phyloP scores from a whole-genome alignment of 768 basidiomycete genomes.

The Tephrocybe sp. region DNA sequence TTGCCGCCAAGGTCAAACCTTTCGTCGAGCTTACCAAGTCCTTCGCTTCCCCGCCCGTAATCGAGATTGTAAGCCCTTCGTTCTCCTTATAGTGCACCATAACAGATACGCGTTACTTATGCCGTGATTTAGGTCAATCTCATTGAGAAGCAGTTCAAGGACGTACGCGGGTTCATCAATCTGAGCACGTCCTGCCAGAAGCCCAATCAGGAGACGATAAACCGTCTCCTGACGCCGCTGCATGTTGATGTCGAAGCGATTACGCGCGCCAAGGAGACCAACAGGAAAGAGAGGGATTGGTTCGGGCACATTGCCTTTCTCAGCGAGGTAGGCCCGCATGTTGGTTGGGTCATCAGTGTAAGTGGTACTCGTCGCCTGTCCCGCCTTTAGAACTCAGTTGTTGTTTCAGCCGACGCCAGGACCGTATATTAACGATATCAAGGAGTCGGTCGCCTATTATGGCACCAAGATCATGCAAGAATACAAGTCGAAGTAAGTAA shows the following conservation, averaged over 20 bases:
- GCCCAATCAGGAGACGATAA: conserved; percentile 63
- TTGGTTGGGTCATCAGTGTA: conserved; percentile 89
- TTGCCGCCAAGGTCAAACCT: conserved; percentile 72
- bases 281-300: conserved; percentile 80
- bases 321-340: conserved; percentile 77
- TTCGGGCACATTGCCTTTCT: conserved; percentile 77
- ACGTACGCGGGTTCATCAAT: conserved; percentile 68
- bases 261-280: conserved; percentile 79
- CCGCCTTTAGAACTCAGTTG: background rate
- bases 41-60: conserved; percentile 67
- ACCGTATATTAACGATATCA: conserved; percentile 76
- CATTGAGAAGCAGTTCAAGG: conserved; percentile 64
- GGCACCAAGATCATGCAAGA: conserved; percentile 89
- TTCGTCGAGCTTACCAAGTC: conserved; percentile 72
- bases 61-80: conserved; percentile 66
- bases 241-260: conserved; percentile 73
- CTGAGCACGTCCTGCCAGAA: conserved; percentile 75
- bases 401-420: conserved; percentile 73
- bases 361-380: conserved; percentile 27
- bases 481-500: conserved; percentile 83
- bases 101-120: background rate
- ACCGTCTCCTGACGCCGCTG: conserved; percentile 63
- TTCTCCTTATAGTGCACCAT: no score
- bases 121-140: conserved; percentile 54
- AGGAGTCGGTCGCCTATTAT: conserved; percentile 86